These are phyloP conservation scores for Backusella sp. DNA, from an alignment of 192 early-diverging fungal genomes.

Conservation along the genomic window DNA sequence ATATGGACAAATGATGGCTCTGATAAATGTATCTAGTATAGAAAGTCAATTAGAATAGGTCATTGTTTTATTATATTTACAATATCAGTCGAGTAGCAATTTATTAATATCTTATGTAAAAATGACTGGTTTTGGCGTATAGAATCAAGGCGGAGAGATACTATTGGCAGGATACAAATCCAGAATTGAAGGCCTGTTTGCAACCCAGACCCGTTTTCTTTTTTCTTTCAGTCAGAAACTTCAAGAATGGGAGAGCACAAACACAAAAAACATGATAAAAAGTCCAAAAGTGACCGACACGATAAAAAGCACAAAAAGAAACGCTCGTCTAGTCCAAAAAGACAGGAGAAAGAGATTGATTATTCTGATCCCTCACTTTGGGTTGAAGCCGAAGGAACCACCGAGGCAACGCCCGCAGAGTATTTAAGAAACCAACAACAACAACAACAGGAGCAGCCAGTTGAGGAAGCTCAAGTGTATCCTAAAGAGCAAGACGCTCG, in stretches of 20 bases:
- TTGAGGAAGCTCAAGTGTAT: neutral
- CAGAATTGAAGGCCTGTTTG: too few relatives aligned
- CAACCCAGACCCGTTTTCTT: neutral
- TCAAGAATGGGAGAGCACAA: conserved; percentile 19
- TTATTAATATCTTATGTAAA: too few relatives aligned
- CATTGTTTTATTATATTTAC: too few relatives aligned
- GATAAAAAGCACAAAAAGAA: conserved; percentile 32
- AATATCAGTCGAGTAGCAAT: too few relatives aligned
- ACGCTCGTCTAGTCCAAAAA: neutral
- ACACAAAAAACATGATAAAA: conserved; percentile 9
- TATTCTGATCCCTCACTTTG: conserved; percentile 34
- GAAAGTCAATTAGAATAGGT: too few relatives aligned
- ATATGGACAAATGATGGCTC: too few relatives aligned
- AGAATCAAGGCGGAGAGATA: too few relatives aligned
- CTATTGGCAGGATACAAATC: too few relatives aligned
- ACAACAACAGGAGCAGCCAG: neutral
- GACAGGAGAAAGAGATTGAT: conserved; percentile 24
- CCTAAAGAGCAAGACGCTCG: conserved; percentile 10
- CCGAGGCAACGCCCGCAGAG: conserved; percentile 10
- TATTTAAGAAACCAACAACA: neutral
- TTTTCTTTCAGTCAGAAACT: neutral
- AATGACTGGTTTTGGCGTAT: too few relatives aligned
- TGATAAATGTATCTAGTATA: too few relatives aligned
- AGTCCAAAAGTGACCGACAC: neutral
- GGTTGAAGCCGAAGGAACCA: neutral